Base-by-base conservation (phyloP, 2,329 filamentous ascomycete species). In the Colletotrichum sp. region DNA sequence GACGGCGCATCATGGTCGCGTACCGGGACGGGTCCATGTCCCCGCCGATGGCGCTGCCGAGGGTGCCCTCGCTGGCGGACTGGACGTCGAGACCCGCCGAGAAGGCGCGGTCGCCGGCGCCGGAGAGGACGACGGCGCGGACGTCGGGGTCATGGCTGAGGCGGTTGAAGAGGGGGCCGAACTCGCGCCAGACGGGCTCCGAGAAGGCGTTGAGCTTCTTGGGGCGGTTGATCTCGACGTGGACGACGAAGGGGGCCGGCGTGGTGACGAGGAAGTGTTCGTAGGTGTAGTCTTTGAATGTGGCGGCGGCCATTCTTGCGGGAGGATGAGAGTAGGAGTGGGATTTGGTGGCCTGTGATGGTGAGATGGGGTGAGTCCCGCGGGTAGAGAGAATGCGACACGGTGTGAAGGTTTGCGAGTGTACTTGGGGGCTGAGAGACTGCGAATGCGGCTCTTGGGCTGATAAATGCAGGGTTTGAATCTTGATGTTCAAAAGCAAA, bases 151-250 rank as follows among this genome's bases (percentile, higher is more conserved):
- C 94, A 76, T 86, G 83, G 57, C 95, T 96, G 77, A 98, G 91
- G 77, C 90, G 89, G 72, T 88, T 85, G 87, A 99, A 97, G 79
- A 98, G 89, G 15, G 84, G 82, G 71, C 92, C 91, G 78, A 98
- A 89, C 87, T 98, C 95, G 69, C 93, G 87, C 95, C 96, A 98
- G 92, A 98, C 96, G 70, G 91, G 87, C 83, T 95, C 92, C 79
- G 92, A 90, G 84, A 98, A 98, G 78, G 96, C 93, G 84, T 99
- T 99, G 84, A 98, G 88, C 87, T 98, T 98, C 79, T 92, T 85
- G 2, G 96, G 92, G 2, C 96, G 92, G 87, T 98, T 96, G 86
- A 98, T 98, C 86, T 98, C 94, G 75, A 99, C 94, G 83, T 98
- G 95, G n/a, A 93, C 95, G 65, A 98, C 93, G 87, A 92, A 92